Evolutionary conservation across 202 grass and related monocot species (phyloP), one percentile per base, ranked within the genome.

Genomic region (Bolboschoenoplectus hybrid): DNA sequence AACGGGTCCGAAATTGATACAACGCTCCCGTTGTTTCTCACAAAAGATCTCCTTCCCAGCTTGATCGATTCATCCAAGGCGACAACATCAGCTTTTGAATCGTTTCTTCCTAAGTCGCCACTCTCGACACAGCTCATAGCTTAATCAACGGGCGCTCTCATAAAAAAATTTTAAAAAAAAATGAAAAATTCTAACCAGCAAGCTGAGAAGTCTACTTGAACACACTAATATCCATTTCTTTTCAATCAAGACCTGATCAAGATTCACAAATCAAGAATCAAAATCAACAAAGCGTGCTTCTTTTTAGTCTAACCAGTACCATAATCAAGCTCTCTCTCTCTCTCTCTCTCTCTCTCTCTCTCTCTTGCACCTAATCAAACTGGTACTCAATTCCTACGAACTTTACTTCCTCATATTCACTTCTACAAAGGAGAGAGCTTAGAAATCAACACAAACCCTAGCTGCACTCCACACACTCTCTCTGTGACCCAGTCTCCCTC

Each of bases 61-160:
- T 84, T 66, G 41, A 90, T 50, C 26, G 86, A 91, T 80, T 91
- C 86, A 82, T 87, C 89, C 57, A 84, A 84, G 44, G 64, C 82
- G 2, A 84, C 61, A 10, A 58, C 57, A 26, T 26, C 26, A 51
- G 20, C 19, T 69, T 71, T 84, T 6, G 82, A 84, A 53, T 84
- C 63, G 6, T 38, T 19, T 56, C 82, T 84, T 65, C 61, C 80
- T 13, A 67, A 82, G 67, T 66, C 80, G 35, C 63, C 61, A 32
- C 43, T 82, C 63, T 84, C 82, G 16, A 68, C 63, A n/a, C 63
- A 84, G 51, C 66, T 84, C 82, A 84, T 84, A 14, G 47, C 66
- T 67, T 40, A 43, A 52, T 57, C 65, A 84, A 71, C 43, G 61
- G 45, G 61, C 14, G 43, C 81, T 38, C 63, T 68, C 63, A 52